phyloP scores from a whole-genome alignment of 768 basidiomycete genomes.

The Tylopilus felleus region DNA sequence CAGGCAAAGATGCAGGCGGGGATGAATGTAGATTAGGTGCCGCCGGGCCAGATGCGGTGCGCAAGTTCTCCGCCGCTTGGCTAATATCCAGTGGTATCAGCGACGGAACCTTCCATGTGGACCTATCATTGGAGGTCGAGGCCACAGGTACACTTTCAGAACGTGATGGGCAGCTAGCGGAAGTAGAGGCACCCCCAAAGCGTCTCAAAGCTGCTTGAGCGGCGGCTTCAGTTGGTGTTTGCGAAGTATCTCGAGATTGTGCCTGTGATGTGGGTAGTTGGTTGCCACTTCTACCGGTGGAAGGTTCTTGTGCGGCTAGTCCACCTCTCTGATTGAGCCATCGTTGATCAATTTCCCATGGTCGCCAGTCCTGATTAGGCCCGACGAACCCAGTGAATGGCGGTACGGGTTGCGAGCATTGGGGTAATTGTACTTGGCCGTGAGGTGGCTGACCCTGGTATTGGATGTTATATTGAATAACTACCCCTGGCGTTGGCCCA shows the following conservation, averaged over 20 bases:
- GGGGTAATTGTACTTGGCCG: conserved; percentile 30
- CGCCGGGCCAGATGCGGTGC: neutral
- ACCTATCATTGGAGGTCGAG: conserved; percentile 8
- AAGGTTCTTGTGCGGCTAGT: conserved; percentile 8
- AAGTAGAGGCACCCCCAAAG: conserved; percentile 24
- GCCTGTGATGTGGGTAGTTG: conserved; percentile 6
- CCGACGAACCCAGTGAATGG: conserved; percentile 61
- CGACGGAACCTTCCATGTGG: conserved; percentile 23
- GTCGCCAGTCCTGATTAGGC: conserved; percentile 63
- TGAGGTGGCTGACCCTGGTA: conserved; percentile 44
- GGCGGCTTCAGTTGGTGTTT: conserved; percentile 51
- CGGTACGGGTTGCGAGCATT: conserved; percentile 42
- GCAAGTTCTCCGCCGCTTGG: neutral
- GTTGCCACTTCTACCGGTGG: neutral
- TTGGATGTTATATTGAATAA: conserved; percentile 63
- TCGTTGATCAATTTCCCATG: conserved; percentile 48
- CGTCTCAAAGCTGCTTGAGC: conserved; percentile 66
- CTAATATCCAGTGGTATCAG: conserved; percentile 24
- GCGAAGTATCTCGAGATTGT: conserved; percentile 8
- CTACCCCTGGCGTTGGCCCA: conserved; percentile 43
- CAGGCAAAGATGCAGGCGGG: neutral
- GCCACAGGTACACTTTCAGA: conserved; percentile 5
- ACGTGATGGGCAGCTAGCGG: neutral
- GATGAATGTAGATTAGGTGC: conserved; percentile 11
- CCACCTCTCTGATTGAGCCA: conserved; percentile 21